Base-by-base conservation (phyloP, 2,329 filamentous ascomycete genomes). In the Scleromitrula shiraiana region DNA sequence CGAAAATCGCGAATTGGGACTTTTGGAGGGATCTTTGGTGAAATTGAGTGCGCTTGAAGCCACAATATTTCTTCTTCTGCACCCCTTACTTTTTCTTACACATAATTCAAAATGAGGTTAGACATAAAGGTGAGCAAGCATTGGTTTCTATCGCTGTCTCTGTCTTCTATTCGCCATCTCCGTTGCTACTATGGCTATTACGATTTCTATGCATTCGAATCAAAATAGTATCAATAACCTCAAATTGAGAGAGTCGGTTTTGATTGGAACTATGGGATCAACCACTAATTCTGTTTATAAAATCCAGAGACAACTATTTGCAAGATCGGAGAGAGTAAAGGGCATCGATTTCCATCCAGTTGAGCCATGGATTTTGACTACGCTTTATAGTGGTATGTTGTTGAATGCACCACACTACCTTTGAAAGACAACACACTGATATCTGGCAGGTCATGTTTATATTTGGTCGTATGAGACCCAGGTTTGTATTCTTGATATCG, bases 401-500 rank as follows among this genome's bases (percentile, higher is more conserved):
- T n/a, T n/a, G n/a, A n/a, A 12, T 23, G 35, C 19, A 26, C 48
- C 43, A 64, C 57, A 53, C 48, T 20, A 52, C 37, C 20, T 45
- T 15, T 27, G 27, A 39, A 29, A 35, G 24, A 40, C 44, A 41
- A 44, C 36, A 53, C 47, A 37, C 64, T 67, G 56, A 67, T 56
- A 44, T 19, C 22, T 35, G n/a, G 29, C 45, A 89, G 88, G 93
- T 68, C 91, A 97, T 74, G 93, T 95, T 66, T 94, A 97, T 74
- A 97, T 98, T 66, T 97, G 93, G 90, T 96, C 91, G 27, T 95
- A 95, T 70, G 91, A 95, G 71, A 94, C 89, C 43, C 89, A 95
- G 68, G 74, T 75, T 67, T 50, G 65, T 38, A 38, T 7, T 8
- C 19, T 19, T 5, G 5, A 15, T 4, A 15, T 15, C n/a, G 12